Conservation (phyloP, 495 filamentous ascomycete genomes). For the Hyaloscypha bicolor region DNA sequence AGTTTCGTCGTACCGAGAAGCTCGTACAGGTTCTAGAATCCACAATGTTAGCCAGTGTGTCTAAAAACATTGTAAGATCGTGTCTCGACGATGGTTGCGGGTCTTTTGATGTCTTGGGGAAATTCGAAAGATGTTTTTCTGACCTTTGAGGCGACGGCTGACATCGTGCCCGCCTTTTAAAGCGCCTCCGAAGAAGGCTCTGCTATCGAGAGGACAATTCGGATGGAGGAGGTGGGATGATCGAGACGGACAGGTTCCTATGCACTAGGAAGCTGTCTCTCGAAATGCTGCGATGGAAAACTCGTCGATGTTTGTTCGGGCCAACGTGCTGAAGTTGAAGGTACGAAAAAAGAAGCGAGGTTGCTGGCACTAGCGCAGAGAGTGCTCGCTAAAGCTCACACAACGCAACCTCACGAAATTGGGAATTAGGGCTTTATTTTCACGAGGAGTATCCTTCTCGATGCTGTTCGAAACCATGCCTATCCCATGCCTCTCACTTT, state of each 20-base stretch:
- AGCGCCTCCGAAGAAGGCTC: constrained; percentile 51
- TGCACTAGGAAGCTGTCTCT: constrained; percentile 37
- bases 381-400: neutral
- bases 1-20: constrained; percentile 73
- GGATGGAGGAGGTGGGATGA: constrained; percentile 15
- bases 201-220: constrained; percentile 38
- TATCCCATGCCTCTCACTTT: no score
- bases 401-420: neutral
- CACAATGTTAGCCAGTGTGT: constrained; percentile 37
- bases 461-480: no score
- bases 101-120: constrained; percentile 13
- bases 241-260: constrained; percentile 39
- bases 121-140: constrained; percentile 26
- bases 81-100: neutral
- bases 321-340: neutral
- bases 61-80: constrained; percentile 8
- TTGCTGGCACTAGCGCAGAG: neutral
- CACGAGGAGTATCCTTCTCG: no score
- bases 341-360: neutral
- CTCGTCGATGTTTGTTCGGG: constrained; percentile 9
- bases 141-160: constrained; percentile 62
- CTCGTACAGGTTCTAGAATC: constrained; percentile 76
- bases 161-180: constrained; percentile 57
- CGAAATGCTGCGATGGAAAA: constrained; percentile 20
- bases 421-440: neutral